Conservation (phyloP, 106 monocot species). For the Gastrodia elata region DNA sequence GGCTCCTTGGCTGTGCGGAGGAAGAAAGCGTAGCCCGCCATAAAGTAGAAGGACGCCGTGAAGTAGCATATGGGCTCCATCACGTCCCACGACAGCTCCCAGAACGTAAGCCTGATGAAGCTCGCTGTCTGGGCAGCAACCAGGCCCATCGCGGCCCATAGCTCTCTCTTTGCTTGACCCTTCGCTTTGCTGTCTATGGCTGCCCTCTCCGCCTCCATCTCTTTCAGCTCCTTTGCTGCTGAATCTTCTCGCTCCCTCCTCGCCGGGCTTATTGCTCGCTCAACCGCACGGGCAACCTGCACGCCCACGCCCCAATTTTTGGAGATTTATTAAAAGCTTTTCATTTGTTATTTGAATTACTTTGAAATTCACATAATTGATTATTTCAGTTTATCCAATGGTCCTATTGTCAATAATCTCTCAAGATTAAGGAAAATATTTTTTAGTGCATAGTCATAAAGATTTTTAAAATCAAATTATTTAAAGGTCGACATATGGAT, state of each 20-base stretch:
- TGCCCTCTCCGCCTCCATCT: slow-evolving; percentile 17
- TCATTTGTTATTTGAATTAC: not conserved
- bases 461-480: no score
- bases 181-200: slow-evolving; percentile 19
- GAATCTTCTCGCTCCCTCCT: not conserved
- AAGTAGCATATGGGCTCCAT: slow-evolving; percentile 42
- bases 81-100: slow-evolving; percentile 36
- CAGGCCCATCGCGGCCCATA: slow-evolving; percentile 23
- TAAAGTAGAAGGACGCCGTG: slow-evolving; percentile 16
- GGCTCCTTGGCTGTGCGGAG: slow-evolving; percentile 16
- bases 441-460: no score
- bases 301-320: not conserved
- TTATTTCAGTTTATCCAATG: no score
- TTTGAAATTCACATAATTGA: no score
- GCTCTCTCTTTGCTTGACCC: slow-evolving; percentile 16
- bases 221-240: slow-evolving; percentile 5
- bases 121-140: slow-evolving; percentile 20
- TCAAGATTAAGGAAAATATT: no score
- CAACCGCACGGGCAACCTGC: slow-evolving; percentile 19
- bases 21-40: slow-evolving; percentile 21
- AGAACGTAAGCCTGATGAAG: slow-evolving; percentile 35
- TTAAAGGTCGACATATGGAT: no score
- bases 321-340: not conserved
- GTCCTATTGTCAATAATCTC: no score
- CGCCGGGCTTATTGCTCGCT: not conserved